Evolutionary conservation across 345 rosid species (phyloP), one percentile per base, ranked within the genome.

Genomic region (Anastatica hierochuntica): DNA sequence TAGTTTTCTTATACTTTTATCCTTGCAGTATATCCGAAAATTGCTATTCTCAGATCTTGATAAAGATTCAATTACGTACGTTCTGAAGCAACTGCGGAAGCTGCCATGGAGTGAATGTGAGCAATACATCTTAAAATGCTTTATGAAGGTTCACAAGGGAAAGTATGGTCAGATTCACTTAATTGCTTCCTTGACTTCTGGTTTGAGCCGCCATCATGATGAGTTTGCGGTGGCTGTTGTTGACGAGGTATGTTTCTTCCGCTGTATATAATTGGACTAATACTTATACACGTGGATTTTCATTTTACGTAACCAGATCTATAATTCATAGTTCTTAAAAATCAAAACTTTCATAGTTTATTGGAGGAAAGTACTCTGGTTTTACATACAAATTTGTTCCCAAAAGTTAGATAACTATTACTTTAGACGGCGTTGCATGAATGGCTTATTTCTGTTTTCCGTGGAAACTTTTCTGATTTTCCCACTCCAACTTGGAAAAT

Each of bases 191-290:
- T 88, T 94, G 62, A 94, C 97, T 64, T 82, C 95, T 74, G 92
- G 95, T 71, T 81, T 94, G 76, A 88, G 95, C 64, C 89, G 92
- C 63, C 79, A 94, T 79, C 99, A 88, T 76, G 99, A 88, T 76
- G 94, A 85, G 68, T 88, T 94, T 78, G 82, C 95, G 1, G 95
- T 94, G 40, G 94, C 94, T 50, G 92, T 94, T 69, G 97, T 88
- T 66, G 99, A 94, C 62, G 99, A 94, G 99, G 99, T 94, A 63
- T 56, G 80, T 39, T 43, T 49, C 52, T 55, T 50, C 52, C 64
- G 27, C 53, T 38, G 21, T 26, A 40, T 42, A 15, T 37, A 45
- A 36, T 24, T 43, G 23, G 52, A 58, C 44, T 45, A 13, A 36
- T 53, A 23, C 43, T 37, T 12, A 21, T 21, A 21, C 24, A 21